Evolutionary conservation across 805 yeast species (phyloP).

Genomic region (Saturnispora quitensis): DNA sequence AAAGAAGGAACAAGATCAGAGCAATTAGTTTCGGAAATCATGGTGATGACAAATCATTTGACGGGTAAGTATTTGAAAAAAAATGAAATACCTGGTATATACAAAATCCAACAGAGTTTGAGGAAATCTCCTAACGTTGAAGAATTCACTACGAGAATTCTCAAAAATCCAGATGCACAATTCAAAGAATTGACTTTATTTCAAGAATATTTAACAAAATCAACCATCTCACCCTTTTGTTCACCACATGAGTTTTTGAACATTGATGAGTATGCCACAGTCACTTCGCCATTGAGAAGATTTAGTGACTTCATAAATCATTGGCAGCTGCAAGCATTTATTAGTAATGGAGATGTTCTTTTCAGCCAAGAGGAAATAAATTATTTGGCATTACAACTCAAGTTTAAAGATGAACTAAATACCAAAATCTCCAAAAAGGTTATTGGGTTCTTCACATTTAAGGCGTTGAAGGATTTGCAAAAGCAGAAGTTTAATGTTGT

Average conservation of each 20-base stretch:
- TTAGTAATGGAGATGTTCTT: conserved; percentile 23
- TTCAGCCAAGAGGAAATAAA: conserved; percentile 30
- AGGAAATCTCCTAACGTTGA: conserved; percentile 19
- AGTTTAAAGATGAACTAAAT: conserved; percentile 34
- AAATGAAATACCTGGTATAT: conserved; percentile 45
- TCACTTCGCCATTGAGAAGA: conserved; percentile 85
- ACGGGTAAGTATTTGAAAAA: conserved; percentile 39
- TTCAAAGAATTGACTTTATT: conserved; percentile 35
- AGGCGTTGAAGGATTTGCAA: conserved; percentile 20
- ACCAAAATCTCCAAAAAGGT: conserved; percentile 20
- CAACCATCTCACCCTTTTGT: conserved; percentile 40
- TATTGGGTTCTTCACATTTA: conserved; percentile 25
- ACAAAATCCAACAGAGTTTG: conserved; percentile 25
- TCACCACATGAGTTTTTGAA: conserved; percentile 56
- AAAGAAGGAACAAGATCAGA: conserved; percentile 38
- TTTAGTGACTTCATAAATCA: conserved; percentile 75
- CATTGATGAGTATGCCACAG: conserved; percentile 51
- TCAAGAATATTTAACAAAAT: conserved; percentile 40
- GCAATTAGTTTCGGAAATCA: conserved; percentile 67
- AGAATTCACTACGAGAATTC: conserved; percentile 16
- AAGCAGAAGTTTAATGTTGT: conserved; percentile 33
- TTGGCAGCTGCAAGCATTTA: conserved; percentile 52
- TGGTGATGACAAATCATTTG: conserved; percentile 71
- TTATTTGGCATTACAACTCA: conserved; percentile 34
- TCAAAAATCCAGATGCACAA: conserved; percentile 19